phyloP scores from a whole-genome alignment of 2,329 filamentous ascomycete species.

The Shiraia sp. region DNA sequence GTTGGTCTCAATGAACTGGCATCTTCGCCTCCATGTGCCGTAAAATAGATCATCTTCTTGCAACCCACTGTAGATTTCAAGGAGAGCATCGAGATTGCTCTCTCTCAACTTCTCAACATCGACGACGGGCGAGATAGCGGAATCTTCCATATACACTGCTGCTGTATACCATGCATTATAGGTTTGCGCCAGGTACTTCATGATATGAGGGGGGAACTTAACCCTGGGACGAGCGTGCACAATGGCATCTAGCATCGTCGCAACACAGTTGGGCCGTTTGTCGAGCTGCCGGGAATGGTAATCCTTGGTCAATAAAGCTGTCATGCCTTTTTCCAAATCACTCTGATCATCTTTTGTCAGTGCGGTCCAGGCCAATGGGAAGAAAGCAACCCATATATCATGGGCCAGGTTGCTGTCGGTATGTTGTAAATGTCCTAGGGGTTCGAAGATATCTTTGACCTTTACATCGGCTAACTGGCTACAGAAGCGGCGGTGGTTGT shows the following conservation, averaged over 20 bases:
- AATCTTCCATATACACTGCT: slow-evolving; percentile 84
- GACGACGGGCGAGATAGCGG: slow-evolving; percentile 79
- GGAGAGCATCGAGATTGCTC: slow-evolving; percentile 93
- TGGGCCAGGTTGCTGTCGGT: slow-evolving; percentile 80
- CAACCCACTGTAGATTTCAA: slow-evolving; percentile 86
- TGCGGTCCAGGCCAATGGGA: slow-evolving; percentile 92
- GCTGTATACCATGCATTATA: slow-evolving; percentile 99
- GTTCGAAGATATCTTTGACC: slow-evolving; percentile 85
- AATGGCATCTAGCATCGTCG: slow-evolving; percentile 86
- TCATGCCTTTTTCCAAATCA: slow-evolving; percentile 88
- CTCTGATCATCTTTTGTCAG: slow-evolving; percentile 83
- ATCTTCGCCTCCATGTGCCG: slow-evolving; percentile 91
- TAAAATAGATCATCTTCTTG: slow-evolving; percentile 98
- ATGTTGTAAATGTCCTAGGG: slow-evolving; percentile 89
- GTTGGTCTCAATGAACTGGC: slow-evolving; percentile 97
- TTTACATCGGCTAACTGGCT: slow-evolving; percentile 82
- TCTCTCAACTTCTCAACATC: slow-evolving; percentile 85
- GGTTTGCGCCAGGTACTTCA: slow-evolving; percentile 92
- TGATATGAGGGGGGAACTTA: slow-evolving; percentile 91
- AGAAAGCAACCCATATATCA: slow-evolving; percentile 87
- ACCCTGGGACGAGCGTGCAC: slow-evolving; percentile 83
- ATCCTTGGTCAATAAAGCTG: slow-evolving; percentile 89
- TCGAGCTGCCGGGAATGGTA: slow-evolving; percentile 94
- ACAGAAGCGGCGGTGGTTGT: slow-evolving; percentile 80
- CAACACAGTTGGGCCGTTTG: slow-evolving; percentile 91